Base-by-base conservation (phyloP, 305 asterid genomes). In the Ruellia speciosa region DNA sequence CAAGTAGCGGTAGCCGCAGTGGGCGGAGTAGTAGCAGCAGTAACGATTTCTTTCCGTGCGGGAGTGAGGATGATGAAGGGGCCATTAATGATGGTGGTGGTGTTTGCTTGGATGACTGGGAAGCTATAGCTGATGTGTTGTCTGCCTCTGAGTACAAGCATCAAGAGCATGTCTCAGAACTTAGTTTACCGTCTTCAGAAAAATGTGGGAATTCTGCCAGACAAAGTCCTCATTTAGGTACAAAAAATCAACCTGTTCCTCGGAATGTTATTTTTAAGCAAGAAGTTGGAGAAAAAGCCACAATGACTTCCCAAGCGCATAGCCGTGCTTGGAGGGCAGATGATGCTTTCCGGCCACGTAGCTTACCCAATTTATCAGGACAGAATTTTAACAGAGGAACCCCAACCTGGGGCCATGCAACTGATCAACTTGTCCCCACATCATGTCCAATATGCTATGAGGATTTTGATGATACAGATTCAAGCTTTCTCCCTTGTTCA, bases 31-130 rank as follows among this genome's bases (percentile, higher is more conserved):
- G 86, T 67, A 79, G 79, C 68, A 70, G 84, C 56, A 80, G 86
- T 52, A 83, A 78, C 24, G 79, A 79, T 28, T 77, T 74, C 66
- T 74, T 63, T 66, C 72, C 76, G 0, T 51, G 63, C 65, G 57
- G 64, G 69, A 79, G 83, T 49, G 96, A 76, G 45, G 90, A 83
- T 51, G 90, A 84, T 57, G 90, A 81, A 46, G 81, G 60, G 54
- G 68, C 40, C 57, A 63, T 34, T 58, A 79, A 59, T 31, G 85
- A 81, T 52, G 82, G 77, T 69, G 88, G 66, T 54, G 82, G 77
- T 69, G 88, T 64, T 6, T 83, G 95, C 75, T 75, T 87, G 73
- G 97, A 90, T 63, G 97, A 90, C 65, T 90, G 97, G 97, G 97
- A 90, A 67, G 83, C 94, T 59, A 68, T 85, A 67, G 96, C 97